Base-by-base conservation (phyloP, 2,329 filamentous ascomycete species). In the Xylaria sp. region DNA sequence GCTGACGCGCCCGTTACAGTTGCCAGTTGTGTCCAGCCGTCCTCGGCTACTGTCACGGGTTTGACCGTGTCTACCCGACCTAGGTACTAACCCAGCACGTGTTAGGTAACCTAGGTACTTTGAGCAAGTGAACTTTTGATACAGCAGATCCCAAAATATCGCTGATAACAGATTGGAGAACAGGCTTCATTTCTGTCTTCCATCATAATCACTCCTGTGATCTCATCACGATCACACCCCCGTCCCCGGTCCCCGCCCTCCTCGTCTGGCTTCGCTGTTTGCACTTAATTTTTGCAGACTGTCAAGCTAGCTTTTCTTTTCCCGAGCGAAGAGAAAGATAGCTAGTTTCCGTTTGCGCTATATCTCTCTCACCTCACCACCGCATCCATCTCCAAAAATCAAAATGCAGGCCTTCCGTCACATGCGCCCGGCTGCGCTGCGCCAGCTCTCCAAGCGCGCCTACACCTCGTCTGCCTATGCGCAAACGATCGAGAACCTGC, bases 371-470 rank as follows among this genome's bases (percentile, higher is more conserved):
- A 4, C 25, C 30, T 8, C 52, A 36, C 63, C 50, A 20, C 39
- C n/a, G n/a, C n/a, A n/a, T n/a, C n/a, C n/a, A 32, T 41, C 39
- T 23, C 15, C 50, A 69, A 69, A 32, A 32, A 97, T 97, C 68
- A 69, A 32, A 32, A 97, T 97, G 94, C 93, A 97, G 88, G 91
- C 93, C 78, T 84, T 97, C 83, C 90, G 91, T 87, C 89, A 89
- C 80, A 79, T 81, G 78, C 83, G 87, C 86, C 85, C 90, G 87
- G 84, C 90, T 86, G 85, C 87, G 83, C 88, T 86, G 85, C 89
- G 83, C 87, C 91, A 86, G 76, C 78, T 83, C 70, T 80, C 85
- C 78, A 88, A 89, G 80, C 91, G 93, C 81, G 83, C 86, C 75
- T 97, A 97, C 86, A 90, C 91, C 80, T 91, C 91, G 60, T 83